Conservation (phyloP, 805 yeast genomes). For the Saccharomycopsis fodiens region DNA sequence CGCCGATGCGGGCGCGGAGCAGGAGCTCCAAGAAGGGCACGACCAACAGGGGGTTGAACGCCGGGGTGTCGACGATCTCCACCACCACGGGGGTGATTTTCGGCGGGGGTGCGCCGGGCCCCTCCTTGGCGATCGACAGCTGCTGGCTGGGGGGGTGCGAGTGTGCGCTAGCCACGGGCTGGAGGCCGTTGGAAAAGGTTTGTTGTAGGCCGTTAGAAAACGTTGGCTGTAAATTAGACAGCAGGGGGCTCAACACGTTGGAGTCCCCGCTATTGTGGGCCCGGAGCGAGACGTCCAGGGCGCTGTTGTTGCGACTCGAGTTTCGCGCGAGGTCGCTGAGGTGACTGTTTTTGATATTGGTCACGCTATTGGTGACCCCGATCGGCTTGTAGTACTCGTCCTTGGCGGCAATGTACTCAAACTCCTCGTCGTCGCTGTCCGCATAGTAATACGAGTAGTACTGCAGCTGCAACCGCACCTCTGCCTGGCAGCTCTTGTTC, state of each 20-base stretch:
- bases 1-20: constrained; percentile 51
- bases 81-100: constrained; percentile 50
- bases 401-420: background rate
- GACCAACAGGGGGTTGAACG: constrained; percentile 54
- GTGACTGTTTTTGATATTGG: constrained; percentile 5
- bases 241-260: too few relatives aligned
- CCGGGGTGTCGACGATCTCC: constrained; percentile 71
- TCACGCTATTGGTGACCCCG: constrained; percentile 6
- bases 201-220: background rate
- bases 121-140: constrained; percentile 3
- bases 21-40: constrained; percentile 76
- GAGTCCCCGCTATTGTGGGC: background rate
- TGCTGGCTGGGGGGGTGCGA: background rate
- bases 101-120: constrained; percentile 31
- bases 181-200: constrained; percentile 8
- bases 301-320: too few relatives aligned
- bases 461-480: background rate
- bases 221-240: too few relatives aligned
- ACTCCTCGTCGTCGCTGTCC: background rate
- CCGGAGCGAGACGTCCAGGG: background rate
- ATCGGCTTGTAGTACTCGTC: constrained; percentile 4
- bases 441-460: constrained; percentile 5
- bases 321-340: background rate
- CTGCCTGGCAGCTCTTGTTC: background rate
- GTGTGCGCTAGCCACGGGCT: background rate